Base-by-base conservation (phyloP, 331 rosid genomes). In the Dryas integrifolia region DNA sequence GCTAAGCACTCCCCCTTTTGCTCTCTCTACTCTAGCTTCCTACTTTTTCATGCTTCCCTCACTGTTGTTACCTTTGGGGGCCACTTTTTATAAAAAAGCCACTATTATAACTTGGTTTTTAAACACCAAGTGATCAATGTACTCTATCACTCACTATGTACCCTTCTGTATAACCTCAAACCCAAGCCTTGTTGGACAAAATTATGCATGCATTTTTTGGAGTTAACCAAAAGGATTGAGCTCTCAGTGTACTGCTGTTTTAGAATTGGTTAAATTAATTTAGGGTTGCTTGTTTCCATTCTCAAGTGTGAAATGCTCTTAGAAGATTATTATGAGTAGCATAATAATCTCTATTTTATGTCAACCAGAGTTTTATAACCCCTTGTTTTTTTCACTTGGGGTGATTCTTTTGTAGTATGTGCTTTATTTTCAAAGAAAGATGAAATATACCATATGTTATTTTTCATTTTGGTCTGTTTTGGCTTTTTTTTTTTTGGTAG, bases 221-320 rank as follows among this genome's bases (percentile, higher is more conserved):
- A 14, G 11, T 69, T 70, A 5, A 12, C 30, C 63, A 6, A 21
- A 11, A 2, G 50, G 49, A 21, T 40, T 50, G 64, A 73, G 61
- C 59, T 41, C 56, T 58, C 64, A 71, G 24, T 21, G 24, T 21
- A 21, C 40, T n/a, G n/a, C 39, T 51, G 72, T n/a, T 52, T 58
- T 57, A 38, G 39, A 40, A 69, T 70, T 49, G 71, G 21, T 51
- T 52, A 51, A 67, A 38, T 30, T 30, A 67, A 38, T 30, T 30
- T 77, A 51, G 45, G 80, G 83, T 76, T 75, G 65, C 72, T 75
- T 70, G 24, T 70, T 58, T 63, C 61, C 70, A 30, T 72, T 77
- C 21, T 63, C 63, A 56, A 44, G 56, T 82, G 13, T 74, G 2
- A 15, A n/a, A 15, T 9, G 30, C 14, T 56, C 49, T 11, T 14